Conservation (phyloP, 2,329 filamentous ascomycete genomes). For the Aureobasidium sp. region DNA sequence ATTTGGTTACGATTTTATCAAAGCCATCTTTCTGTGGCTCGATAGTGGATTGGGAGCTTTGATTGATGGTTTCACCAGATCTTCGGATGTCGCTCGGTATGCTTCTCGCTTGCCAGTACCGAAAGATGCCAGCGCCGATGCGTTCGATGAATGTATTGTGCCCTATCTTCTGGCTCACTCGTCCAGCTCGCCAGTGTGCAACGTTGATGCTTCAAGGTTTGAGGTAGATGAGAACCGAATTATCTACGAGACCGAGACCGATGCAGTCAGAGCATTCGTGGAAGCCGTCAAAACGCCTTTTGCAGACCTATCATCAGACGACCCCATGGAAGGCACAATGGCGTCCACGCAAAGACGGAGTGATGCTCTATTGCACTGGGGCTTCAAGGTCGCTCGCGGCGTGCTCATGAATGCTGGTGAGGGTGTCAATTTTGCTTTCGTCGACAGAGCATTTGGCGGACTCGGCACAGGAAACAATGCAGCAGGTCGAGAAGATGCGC, state of each 20-base stretch:
- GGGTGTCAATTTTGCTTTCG: constrained; percentile 49
- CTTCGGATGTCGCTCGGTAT: constrained; percentile 28
- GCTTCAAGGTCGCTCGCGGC: constrained; percentile 51
- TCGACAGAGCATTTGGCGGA: constrained; percentile 57
- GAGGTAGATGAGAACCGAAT: constrained; percentile 48
- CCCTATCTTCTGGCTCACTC: constrained; percentile 53
- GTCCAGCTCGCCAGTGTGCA: constrained; percentile 42
- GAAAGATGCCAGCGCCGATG: constrained; percentile 41
- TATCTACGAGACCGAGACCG: constrained; percentile 46
- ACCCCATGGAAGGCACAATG: constrained; percentile 20
- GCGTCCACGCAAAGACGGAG: constrained; percentile 34
- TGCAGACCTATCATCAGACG: constrained; percentile 39
- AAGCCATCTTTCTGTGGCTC: constrained; percentile 56
- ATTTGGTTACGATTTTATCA: constrained; percentile 59
- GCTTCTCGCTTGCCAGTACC: constrained; percentile 43
- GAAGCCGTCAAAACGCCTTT: constrained; percentile 47
- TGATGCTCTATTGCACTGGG: constrained; percentile 49
- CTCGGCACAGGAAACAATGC: constrained; percentile 38
- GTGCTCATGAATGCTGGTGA: constrained; percentile 51
- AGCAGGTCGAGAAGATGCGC: constrained; percentile 37
- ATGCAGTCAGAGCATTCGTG: constrained; percentile 51
- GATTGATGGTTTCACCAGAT: constrained; percentile 49
- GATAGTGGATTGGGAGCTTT: constrained; percentile 51
- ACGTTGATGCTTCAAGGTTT: constrained; percentile 53
- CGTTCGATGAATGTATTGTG: constrained; percentile 51